Percentiles rank a stretch among this genome's conserved stretches.
phyloP scores from a whole-genome alignment of 768 basidiomycete genomes.

The Gloeostereum incarnatum region DNA sequence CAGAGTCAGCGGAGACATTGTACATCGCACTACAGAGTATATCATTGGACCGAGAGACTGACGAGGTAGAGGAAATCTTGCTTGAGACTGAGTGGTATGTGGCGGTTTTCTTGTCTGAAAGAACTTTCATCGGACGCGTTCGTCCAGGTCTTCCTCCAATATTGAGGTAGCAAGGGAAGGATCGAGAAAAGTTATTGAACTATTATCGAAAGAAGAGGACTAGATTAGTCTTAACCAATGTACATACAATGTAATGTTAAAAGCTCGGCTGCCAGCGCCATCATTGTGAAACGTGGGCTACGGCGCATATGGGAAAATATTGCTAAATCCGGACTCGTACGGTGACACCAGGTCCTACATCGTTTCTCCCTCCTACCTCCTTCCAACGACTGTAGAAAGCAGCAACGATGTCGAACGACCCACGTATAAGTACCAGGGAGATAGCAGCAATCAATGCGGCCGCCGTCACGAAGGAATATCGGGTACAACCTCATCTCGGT shows the following conservation, averaged over 20 bases:
- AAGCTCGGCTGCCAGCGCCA: no score
- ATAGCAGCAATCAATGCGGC: slow-evolving; percentile 78
- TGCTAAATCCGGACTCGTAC: no score
- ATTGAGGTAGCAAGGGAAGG: slow-evolving; percentile 25
- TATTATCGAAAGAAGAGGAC: slow-evolving; percentile 19
- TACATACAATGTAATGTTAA: neutral
- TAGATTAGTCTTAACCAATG: no score
- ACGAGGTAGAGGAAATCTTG: slow-evolving; percentile 57
- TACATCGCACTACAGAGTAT: slow-evolving; percentile 69
- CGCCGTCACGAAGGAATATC: slow-evolving; percentile 83
- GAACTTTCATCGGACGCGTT: slow-evolving; percentile 6
- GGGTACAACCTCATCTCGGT: slow-evolving; percentile 87
- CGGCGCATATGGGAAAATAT: no score
- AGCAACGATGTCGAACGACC: slow-evolving; percentile 41
- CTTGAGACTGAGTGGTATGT: slow-evolving; percentile 79
- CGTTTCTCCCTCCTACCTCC: no score
- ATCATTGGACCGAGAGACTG: slow-evolving; percentile 57
- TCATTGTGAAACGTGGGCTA: no score
- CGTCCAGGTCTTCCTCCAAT: slow-evolving; percentile 40
- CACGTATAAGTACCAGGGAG: slow-evolving; percentile 64
- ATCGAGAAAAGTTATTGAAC: slow-evolving; percentile 28
- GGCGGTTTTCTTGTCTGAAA: slow-evolving; percentile 1
- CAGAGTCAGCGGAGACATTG: slow-evolving; percentile 70
- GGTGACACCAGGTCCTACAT: no score
- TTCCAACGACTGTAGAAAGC: no score